phyloP scores from a whole-genome alignment of 1,139 yeast species.

The Debaryomycetaceae sp. region DNA sequence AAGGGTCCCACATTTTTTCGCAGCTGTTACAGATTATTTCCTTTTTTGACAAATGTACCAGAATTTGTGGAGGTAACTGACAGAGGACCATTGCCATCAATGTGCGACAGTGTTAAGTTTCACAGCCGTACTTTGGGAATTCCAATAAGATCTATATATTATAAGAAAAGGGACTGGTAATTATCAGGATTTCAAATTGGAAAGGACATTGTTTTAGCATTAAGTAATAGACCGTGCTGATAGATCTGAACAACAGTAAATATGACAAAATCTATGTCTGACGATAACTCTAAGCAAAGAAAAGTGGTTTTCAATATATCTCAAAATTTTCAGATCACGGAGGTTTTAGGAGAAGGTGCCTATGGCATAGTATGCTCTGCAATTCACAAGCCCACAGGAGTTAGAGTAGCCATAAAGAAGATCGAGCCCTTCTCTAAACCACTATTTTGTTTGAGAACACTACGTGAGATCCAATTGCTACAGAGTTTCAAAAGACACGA shows the following conservation, averaged over 20 bases:
- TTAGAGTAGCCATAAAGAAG: conserved; percentile 41
- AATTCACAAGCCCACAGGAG: conserved; percentile 34
- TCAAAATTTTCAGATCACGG: conserved; percentile 33
- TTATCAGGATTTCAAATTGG: too few species aligned
- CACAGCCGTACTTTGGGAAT: too few species aligned
- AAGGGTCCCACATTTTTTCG: not conserved
- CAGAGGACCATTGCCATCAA: too few species aligned
- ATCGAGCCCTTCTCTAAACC: conserved; percentile 39
- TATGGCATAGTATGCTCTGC: conserved; percentile 45
- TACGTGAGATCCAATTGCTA: conserved; percentile 39
- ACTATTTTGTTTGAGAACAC: conserved; percentile 35
- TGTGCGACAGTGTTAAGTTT: too few species aligned
- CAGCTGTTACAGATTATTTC: not conserved
- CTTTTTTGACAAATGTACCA: not conserved
- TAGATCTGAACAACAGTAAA: not conserved
- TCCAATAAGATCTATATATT: too few species aligned
- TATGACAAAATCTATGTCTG: not conserved
- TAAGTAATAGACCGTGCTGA: too few species aligned
- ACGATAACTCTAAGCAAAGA: conserved; percentile 8
- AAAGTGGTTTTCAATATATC: conserved; percentile 29
- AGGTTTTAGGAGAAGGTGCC: conserved; percentile 47
- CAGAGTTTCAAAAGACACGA: conserved; percentile 37
- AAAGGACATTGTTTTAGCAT: too few species aligned
- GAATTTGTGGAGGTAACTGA: too few species aligned
- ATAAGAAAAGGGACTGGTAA: too few species aligned